Conservation (phyloP, 495 filamentous ascomycete genomes). For the Chaetomium cochliodes region DNA sequence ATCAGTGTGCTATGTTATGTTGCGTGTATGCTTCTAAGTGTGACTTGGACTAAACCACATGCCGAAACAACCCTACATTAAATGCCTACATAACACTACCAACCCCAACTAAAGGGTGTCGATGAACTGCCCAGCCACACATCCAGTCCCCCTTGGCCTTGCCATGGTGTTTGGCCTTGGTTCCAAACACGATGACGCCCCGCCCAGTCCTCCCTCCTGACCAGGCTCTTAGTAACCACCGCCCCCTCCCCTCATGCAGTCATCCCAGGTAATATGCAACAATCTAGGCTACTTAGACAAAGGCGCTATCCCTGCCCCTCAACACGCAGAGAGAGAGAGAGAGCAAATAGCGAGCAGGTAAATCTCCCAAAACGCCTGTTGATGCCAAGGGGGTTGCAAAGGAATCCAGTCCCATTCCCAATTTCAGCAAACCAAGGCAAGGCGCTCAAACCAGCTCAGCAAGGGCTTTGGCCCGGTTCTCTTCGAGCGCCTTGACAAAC, state of each 20-base stretch:
- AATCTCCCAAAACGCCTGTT: background rate
- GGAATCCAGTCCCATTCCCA: background rate
- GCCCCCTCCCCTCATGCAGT: background rate
- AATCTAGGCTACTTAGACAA: slow-evolving; percentile 13
- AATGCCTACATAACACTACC: background rate
- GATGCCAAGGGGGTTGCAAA: background rate
- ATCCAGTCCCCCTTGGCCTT: background rate
- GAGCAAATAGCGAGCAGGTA: background rate
- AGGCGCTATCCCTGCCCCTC: background rate
- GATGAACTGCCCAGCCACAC: background rate
- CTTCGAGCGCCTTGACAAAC: slow-evolving; percentile 56
- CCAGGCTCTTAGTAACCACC: background rate
- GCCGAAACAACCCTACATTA: background rate
- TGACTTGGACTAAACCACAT: no score
- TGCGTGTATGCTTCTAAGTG: no score
- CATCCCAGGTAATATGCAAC: slow-evolving; percentile 13
- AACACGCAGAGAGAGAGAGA: background rate
- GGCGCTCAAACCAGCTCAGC: slow-evolving; percentile 36
- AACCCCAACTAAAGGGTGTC: background rate
- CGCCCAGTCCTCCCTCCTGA: background rate
- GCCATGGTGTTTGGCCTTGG: background rate
- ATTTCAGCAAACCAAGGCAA: background rate
- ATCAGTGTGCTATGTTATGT: no score
- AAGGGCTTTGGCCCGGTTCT: slow-evolving; percentile 45
- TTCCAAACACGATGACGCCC: background rate